Conservation (phyloP, 768 basidiomycete genomes). For the Boletus bicolor region DNA sequence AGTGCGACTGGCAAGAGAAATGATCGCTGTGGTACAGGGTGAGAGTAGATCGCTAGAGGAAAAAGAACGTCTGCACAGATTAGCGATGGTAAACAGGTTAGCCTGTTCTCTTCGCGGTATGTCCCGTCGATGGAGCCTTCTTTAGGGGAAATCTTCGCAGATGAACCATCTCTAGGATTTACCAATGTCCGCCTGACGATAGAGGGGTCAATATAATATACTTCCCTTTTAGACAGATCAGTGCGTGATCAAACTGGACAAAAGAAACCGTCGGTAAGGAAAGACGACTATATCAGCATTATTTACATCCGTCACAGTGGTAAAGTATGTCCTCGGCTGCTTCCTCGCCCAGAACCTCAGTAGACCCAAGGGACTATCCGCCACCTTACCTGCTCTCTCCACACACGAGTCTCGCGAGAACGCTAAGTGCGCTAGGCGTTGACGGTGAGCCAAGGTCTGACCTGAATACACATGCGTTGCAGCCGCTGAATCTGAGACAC, state of each 20-base stretch:
- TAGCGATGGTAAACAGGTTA: constrained; percentile 77
- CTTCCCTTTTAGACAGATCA: neutral
- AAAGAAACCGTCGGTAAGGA: neutral
- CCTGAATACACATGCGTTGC: no score
- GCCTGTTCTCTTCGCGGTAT: constrained; percentile 22
- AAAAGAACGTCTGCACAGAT: constrained; percentile 60
- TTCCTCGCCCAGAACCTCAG: no score
- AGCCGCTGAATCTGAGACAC: no score
- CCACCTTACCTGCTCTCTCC: no score
- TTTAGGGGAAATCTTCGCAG: constrained; percentile 25
- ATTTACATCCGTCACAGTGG: no score
- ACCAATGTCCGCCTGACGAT: neutral
- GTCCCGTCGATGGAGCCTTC: constrained; percentile 2
- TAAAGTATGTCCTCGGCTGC: no score
- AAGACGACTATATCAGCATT: no score
- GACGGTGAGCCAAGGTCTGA: no score
- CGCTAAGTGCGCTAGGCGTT: no score
- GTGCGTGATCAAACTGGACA: neutral
- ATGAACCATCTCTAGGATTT: neutral
- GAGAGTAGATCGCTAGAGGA: constrained; percentile 55
- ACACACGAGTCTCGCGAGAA: no score
- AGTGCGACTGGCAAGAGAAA: constrained; percentile 74
- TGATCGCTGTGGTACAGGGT: constrained; percentile 67
- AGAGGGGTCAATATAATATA: neutral
- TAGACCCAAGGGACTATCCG: no score